Conservation (phyloP, 2,329 filamentous ascomycete species). For the Pestalotiopsis sp. region DNA sequence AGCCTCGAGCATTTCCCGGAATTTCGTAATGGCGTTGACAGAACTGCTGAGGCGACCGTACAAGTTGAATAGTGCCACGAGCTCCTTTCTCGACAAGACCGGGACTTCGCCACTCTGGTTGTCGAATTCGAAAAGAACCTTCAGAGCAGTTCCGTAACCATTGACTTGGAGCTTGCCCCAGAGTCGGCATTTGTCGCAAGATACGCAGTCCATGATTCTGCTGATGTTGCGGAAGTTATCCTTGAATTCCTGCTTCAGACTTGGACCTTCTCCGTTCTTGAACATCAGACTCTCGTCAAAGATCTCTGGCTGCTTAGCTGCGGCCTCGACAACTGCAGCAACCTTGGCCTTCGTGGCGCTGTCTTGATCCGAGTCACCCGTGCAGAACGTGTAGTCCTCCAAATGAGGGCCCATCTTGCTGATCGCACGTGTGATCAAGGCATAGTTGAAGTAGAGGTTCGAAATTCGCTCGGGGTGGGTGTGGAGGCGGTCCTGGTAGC, state of each 20-base stretch:
- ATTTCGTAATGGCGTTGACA: slow-evolving; percentile 72
- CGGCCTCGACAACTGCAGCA: slow-evolving; percentile 70
- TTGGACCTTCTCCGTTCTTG: slow-evolving; percentile 72
- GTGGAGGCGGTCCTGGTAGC: slow-evolving; percentile 87
- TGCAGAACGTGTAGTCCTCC: slow-evolving; percentile 86
- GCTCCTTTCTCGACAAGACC: slow-evolving; percentile 80
- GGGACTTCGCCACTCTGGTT: slow-evolving; percentile 64
- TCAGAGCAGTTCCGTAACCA: slow-evolving; percentile 91
- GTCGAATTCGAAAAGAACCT: slow-evolving; percentile 94
- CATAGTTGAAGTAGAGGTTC: slow-evolving; percentile 99
- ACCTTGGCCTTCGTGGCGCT: slow-evolving; percentile 79
- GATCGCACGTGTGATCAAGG: slow-evolving; percentile 87
- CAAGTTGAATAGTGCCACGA: slow-evolving; percentile 94
- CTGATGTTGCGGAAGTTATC: slow-evolving; percentile 97
- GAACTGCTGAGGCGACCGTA: slow-evolving; percentile 85
- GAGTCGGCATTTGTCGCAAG: slow-evolving; percentile 96
- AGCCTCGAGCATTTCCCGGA: slow-evolving; percentile 56
- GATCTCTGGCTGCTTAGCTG: slow-evolving; percentile 73
- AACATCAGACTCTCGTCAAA: slow-evolving; percentile 98
- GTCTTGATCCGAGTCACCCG: slow-evolving; percentile 81
- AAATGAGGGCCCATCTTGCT: slow-evolving; percentile 87
- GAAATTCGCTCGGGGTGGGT: slow-evolving; percentile 86
- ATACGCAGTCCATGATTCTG: slow-evolving; percentile 96
- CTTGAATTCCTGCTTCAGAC: slow-evolving; percentile 93
- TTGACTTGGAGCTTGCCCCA: slow-evolving; percentile 98